phyloP scores from a whole-genome alignment of 352 stramenopile species.

The Phytophthora meadii region DNA sequence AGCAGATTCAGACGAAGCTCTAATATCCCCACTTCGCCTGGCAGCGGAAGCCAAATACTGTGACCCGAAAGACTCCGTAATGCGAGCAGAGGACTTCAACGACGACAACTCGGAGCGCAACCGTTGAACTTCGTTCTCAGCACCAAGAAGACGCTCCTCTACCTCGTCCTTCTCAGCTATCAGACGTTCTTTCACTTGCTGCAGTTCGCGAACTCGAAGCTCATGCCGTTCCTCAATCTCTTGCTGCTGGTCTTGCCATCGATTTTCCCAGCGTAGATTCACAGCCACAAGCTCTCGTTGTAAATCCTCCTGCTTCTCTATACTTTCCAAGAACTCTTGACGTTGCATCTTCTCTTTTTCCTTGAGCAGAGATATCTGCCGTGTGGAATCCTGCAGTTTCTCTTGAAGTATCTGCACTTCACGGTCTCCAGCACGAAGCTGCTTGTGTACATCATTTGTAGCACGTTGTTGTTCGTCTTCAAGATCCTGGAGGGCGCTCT shows the following conservation, averaged over 20 bases:
- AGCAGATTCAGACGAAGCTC: slow-evolving; percentile 21
- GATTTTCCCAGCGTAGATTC: slow-evolving; percentile 77
- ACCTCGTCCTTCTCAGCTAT: slow-evolving; percentile 62
- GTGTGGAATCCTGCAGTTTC: slow-evolving; percentile 50
- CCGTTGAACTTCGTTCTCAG: slow-evolving; percentile 69
- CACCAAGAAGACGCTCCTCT: slow-evolving; percentile 63
- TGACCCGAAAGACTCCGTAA: slow-evolving; percentile 57
- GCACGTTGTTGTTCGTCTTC: slow-evolving; percentile 58
- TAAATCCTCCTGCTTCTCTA: slow-evolving; percentile 70
- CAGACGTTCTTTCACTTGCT: slow-evolving; percentile 62
- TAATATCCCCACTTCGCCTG: slow-evolving; percentile 14
- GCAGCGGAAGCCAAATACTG: slow-evolving; percentile 25
- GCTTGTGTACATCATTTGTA: slow-evolving; percentile 56
- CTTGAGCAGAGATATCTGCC: slow-evolving; percentile 56
- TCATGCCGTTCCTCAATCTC: slow-evolving; percentile 55
- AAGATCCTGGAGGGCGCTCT: slow-evolving; percentile 60
- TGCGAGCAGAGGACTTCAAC: slow-evolving; percentile 51
- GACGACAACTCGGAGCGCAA: slow-evolving; percentile 58
- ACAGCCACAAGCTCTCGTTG: slow-evolving; percentile 67
- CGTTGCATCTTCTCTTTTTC: slow-evolving; percentile 72
- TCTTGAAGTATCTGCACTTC: slow-evolving; percentile 54
- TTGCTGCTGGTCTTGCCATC: slow-evolving; percentile 69
- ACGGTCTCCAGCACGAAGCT: slow-evolving; percentile 56
- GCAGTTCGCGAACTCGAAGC: slow-evolving; percentile 56
- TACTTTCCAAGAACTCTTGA: slow-evolving; percentile 56